Evolutionary conservation across 1,139 yeast species (phyloP).

Genomic region (Candida gigantensis): DNA sequence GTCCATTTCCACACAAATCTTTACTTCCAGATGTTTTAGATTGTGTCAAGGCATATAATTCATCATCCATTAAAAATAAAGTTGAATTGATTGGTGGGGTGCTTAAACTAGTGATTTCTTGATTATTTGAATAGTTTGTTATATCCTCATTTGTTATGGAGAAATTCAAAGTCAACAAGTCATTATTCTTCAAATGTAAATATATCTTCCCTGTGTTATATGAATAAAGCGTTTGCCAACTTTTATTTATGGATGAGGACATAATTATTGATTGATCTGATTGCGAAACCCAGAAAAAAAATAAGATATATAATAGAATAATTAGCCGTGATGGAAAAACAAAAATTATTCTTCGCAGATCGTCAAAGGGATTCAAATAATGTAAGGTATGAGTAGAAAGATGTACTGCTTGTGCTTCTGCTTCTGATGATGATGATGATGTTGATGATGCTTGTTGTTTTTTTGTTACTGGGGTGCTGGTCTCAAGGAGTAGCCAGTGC

Average conservation of each 20-base stretch:
- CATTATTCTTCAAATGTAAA: constrained; percentile 38
- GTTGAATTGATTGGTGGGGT: constrained; percentile 37
- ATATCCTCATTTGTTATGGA: constrained; percentile 30
- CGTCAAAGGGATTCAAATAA: not conserved
- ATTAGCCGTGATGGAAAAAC: too few species aligned
- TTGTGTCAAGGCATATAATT: constrained; percentile 29
- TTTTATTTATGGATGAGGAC: constrained; percentile 6
- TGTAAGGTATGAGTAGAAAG: not conserved
- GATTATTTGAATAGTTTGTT: constrained; percentile 20
- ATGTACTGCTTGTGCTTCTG: not conserved
- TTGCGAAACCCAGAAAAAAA: too few species aligned
- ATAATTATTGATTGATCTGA: too few species aligned
- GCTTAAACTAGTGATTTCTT: constrained; percentile 23
- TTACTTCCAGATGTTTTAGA: constrained; percentile 8
- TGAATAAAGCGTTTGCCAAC: constrained; percentile 41
- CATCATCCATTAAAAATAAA: constrained; percentile 31
- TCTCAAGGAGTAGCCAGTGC: too few species aligned
- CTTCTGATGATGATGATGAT: not conserved
- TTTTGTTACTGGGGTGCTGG: too few species aligned
- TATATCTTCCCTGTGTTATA: constrained; percentile 36
- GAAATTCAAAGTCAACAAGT: constrained; percentile 36
- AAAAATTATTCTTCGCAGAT: too few species aligned
- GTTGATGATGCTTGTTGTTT: not conserved
- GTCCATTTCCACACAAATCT: constrained; percentile 33
- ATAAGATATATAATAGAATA: too few species aligned